Evolutionary conservation across 441 rosid genomes (phyloP), one percentile per base, ranked within the genome.

Genomic region (Pelargonium myrrhifolium): DNA sequence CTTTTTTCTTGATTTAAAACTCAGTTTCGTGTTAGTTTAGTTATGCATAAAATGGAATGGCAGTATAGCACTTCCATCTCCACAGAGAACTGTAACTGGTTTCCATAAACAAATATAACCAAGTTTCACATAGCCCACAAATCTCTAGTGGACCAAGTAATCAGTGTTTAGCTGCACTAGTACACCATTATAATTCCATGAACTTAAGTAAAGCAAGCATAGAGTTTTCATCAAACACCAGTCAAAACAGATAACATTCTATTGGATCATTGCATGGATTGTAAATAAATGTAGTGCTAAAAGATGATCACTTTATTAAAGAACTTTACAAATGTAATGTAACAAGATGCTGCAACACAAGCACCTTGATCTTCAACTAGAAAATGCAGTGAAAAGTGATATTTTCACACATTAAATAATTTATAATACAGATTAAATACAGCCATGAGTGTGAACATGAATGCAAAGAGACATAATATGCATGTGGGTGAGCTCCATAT

Each of bases 321-420:
- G 22, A 51, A 7, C 11, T 43, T 43, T 43, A 1, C 49, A 51
- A 51, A 51, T 51, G 20, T 6, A n/a, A n/a, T n/a, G n/a, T n/a
- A n/a, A n/a, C n/a, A n/a, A n/a, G n/a, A n/a, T 15, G 58, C 17
- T 51, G 58, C 58, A 51, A 18, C 58, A 51, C 58, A 51, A 51
- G 17, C 58, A 15, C 22, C 58, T 51, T 51, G 58, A 51, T 5
- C 11, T 43, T 43, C 11, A 43, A 43, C 49, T 43, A 43, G 49
- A 43, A 43, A 43, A 43, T 7, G 49, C 49, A 43, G 49, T 43
- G 12, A 43, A 43, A 9, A 43, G 49, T 43, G 1, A 3, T 14
- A 43, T 43, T 43, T 43, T 43, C 49, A 43, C 14, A 9, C 11
- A n/a, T 43, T 9, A 14, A 43, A 14, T 43, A 43, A 10, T 14